Percentiles rank a stretch among this genome's conserved stretches.
These are phyloP conservation scores for Laburnicola sp. DNA, from an alignment of 2,329 filamentous ascomycete genomes.

Conservation along the genomic window DNA sequence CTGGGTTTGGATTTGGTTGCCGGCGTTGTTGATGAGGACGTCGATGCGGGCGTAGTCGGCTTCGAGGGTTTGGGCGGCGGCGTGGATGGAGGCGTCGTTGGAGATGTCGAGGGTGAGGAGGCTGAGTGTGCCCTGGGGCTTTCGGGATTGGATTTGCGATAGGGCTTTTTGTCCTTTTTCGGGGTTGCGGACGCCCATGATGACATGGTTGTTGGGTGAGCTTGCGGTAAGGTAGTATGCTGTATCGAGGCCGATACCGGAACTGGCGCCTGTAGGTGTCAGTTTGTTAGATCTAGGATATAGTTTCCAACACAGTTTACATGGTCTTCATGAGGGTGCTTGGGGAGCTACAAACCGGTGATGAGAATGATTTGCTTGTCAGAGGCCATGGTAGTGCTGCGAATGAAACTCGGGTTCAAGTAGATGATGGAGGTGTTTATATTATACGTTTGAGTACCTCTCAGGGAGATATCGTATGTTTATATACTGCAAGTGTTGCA, in stretches of 20 bases:
- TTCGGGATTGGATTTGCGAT: constrained; percentile 31
- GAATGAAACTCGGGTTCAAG: background rate
- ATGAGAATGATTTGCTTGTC: constrained; percentile 35
- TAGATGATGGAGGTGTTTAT: background rate
- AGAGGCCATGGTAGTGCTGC: constrained; percentile 6
- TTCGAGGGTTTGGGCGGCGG: constrained; percentile 38
- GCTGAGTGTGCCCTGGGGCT: constrained; percentile 35
- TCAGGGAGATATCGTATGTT: background rate
- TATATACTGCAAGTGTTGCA: background rate
- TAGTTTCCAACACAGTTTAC: too few relatives aligned
- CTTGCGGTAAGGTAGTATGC: constrained; percentile 31
- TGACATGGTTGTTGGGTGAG: constrained; percentile 39
- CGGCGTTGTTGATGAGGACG: constrained; percentile 86
- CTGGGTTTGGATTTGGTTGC: constrained; percentile 47
- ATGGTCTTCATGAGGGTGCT: too few relatives aligned
- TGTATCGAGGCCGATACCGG: constrained; percentile 43
- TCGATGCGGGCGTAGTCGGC: constrained; percentile 59
- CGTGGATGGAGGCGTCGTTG: constrained; percentile 38
- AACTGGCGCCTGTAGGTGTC: constrained; percentile 34
- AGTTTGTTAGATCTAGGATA: constrained; percentile 1
- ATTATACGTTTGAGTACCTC: background rate
- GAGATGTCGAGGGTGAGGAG: constrained; percentile 44
- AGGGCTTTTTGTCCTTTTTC: constrained; percentile 39
- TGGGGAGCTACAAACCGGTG: constrained; percentile 22
- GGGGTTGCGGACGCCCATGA: constrained; percentile 40